Base-by-base conservation (phyloP, 2,329 filamentous ascomycete genomes). In the Claviceps purpurea region DNA sequence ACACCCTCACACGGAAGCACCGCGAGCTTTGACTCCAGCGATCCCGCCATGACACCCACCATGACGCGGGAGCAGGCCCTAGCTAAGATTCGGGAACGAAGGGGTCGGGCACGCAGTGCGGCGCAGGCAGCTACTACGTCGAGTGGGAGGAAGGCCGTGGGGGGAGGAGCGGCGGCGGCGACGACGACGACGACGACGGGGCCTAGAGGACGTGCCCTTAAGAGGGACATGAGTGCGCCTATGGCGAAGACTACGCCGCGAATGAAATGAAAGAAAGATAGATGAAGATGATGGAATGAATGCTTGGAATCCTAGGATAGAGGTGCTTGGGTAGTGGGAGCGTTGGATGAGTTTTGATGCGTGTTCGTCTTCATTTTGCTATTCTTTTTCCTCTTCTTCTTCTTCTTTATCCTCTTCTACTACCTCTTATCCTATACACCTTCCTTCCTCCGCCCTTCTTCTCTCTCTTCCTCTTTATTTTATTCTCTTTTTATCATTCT, bases 21-120 rank as follows among this genome's bases (percentile, higher is more conserved):
- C 52, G 63, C 58, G 50, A 68, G 64, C 51, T 81, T 80, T 58
- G 77, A 81, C 62, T 62, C 70, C 42, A 75, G 68, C 54, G 76
- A 81, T 62, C 77, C 78, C 20, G 79, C 79, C 10, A 64, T 84
- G 55, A 82, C 76, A 43, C 79, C 80, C 5, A 84, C 81, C 41
- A 81, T 84, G 77, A 79, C 79, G 26, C 76, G 87, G 51, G 87
- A 89, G 64, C 76, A 89, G 65, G 86, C 86, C 3, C 74, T 91
- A 16, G 84, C 84, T 52, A 81, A 84, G 63, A 90, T 91, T 58
- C 76, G 82, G 50, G 82, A 87, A 68, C 75, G 87, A 30, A 72
- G 87, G 50, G 85, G 84, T 6, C 73, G 87, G 46, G 84, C 86
- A 52, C 76, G 81, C 58, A 87, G 83, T 64, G 78, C 84, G 53